Evolutionary conservation across 805 yeast species (phyloP).

Genomic region (Candida tammaniensis): DNA sequence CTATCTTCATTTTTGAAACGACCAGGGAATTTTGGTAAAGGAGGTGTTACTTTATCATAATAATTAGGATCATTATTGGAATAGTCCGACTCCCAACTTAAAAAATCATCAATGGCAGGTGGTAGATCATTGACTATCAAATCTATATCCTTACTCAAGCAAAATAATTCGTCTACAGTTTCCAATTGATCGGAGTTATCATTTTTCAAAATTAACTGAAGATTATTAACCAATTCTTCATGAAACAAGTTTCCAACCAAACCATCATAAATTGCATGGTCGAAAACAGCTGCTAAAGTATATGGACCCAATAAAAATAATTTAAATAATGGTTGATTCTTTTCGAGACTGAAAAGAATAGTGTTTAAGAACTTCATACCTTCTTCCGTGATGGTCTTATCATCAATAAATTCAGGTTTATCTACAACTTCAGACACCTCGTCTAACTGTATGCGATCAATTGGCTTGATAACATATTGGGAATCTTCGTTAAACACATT

Average conservation of each 20-base stretch:
- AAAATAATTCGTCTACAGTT: no score
- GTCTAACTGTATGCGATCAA: constrained; percentile 19
- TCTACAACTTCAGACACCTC: constrained; percentile 20
- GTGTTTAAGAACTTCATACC: constrained; percentile 23
- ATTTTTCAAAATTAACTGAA: no score
- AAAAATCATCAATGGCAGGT: constrained; percentile 31
- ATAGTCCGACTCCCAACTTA: constrained; percentile 26
- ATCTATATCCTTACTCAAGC: constrained; percentile 17
- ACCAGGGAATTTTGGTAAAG: constrained; percentile 10
- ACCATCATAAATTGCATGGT: constrained; percentile 41
- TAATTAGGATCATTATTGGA: constrained; percentile 15
- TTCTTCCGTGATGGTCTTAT: constrained; percentile 24
- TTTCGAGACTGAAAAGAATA: constrained; percentile 19
- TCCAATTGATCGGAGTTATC: no score
- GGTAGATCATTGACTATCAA: constrained; percentile 27
- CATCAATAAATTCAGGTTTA: constrained; percentile 11
- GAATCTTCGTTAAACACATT: constrained; percentile 23
- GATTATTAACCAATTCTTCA: constrained; percentile 26
- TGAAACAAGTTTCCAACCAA: constrained; percentile 33
- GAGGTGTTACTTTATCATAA: constrained; percentile 8
- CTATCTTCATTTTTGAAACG: constrained; percentile 8
- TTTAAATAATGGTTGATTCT: constrained; percentile 27
- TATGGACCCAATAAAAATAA: constrained; percentile 21
- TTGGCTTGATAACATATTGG: constrained; percentile 21
- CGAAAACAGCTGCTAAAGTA: constrained; percentile 26